Evolutionary conservation across 2,329 filamentous ascomycete genomes (phyloP).

Genomic region (Niveomyces coronatus): DNA sequence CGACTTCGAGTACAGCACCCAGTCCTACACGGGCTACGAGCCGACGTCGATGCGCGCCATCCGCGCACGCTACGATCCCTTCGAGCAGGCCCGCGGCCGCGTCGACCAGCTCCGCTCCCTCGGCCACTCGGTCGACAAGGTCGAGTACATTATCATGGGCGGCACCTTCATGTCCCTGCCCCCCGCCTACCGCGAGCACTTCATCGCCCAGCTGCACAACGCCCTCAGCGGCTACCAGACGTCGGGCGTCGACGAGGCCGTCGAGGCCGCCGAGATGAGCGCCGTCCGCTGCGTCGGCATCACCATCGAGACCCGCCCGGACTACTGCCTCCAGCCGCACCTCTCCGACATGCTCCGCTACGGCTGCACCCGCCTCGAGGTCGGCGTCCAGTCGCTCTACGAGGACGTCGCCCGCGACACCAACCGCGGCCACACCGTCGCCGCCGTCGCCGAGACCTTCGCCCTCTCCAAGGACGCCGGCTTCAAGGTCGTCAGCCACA

Average conservation of each 20-base stretch:
- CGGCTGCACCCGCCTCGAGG: conserved; percentile 86
- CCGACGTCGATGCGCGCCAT: conserved; percentile 98
- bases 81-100: conserved; percentile 89
- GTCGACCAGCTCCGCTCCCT: conserved; percentile 95
- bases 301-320: conserved; percentile 92
- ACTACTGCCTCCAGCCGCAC: conserved; percentile 95
- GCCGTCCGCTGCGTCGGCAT: conserved; percentile 97
- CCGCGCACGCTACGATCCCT: conserved; percentile 91
- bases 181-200: conserved; percentile 79
- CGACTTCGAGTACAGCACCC: conserved; percentile 97
- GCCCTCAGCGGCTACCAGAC: conserved; percentile 94
- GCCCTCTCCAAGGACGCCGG: conserved; percentile 95
- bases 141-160: conserved; percentile 99
- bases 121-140: conserved; percentile 95
- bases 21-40: conserved; percentile 97
- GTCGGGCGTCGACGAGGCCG: conserved; percentile 87
- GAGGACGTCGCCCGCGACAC: conserved; percentile 98
- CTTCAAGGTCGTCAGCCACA: conserved; percentile 98
- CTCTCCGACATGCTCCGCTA: conserved; percentile 95
- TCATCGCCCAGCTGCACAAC: conserved; percentile 94
- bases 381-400: conserved; percentile 93
- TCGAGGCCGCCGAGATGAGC: conserved; percentile 89
- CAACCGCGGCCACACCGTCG: conserved; percentile 92
- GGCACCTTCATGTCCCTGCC: conserved; percentile 97
- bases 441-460: conserved; percentile 91